These are phyloP conservation scores for Gaeumannomyces sp. DNA, from an alignment of 2,329 filamentous ascomycete species.

Conservation along the genomic window DNA sequence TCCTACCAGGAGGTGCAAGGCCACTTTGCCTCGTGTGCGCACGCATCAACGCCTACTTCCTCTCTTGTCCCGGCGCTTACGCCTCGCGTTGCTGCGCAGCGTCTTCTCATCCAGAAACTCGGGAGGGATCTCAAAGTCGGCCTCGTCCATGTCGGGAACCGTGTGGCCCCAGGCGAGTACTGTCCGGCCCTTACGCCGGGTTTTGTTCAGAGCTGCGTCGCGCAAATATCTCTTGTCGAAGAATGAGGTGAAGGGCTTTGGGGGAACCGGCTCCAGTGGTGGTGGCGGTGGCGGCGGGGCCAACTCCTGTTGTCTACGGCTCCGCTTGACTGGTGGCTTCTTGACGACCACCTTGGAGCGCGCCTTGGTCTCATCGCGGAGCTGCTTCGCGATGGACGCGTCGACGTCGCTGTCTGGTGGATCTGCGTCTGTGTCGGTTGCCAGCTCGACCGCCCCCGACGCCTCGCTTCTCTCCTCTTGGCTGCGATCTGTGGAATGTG, in stretches of 20 bases:
- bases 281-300: slow-evolving; percentile 15
- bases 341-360: slow-evolving; percentile 38
- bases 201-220: slow-evolving; percentile 68
- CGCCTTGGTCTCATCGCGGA: slow-evolving; percentile 63
- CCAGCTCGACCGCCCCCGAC: background rate
- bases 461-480: slow-evolving; percentile 17
- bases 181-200: slow-evolving; percentile 62
- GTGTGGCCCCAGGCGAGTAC: slow-evolving; percentile 75
- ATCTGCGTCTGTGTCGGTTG: slow-evolving; percentile 32
- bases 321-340: slow-evolving; percentile 27
- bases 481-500: background rate
- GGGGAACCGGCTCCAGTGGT: slow-evolving; percentile 31
- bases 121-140: slow-evolving; percentile 69
- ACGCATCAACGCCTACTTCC: slow-evolving; percentile 20
- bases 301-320: slow-evolving; percentile 20
- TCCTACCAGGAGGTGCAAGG: background rate
- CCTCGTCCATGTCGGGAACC: slow-evolving; percentile 64
- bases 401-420: slow-evolving; percentile 65
- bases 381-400: slow-evolving; percentile 64
- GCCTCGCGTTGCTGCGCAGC: slow-evolving; percentile 53
- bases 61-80: slow-evolving; percentile 54
- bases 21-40: background rate
- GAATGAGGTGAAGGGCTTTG: slow-evolving; percentile 75
- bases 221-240: slow-evolving; percentile 75
- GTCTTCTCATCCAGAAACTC: slow-evolving; percentile 53